phyloP scores from a whole-genome alignment of 768 basidiomycete species.

The Russula foetens region DNA sequence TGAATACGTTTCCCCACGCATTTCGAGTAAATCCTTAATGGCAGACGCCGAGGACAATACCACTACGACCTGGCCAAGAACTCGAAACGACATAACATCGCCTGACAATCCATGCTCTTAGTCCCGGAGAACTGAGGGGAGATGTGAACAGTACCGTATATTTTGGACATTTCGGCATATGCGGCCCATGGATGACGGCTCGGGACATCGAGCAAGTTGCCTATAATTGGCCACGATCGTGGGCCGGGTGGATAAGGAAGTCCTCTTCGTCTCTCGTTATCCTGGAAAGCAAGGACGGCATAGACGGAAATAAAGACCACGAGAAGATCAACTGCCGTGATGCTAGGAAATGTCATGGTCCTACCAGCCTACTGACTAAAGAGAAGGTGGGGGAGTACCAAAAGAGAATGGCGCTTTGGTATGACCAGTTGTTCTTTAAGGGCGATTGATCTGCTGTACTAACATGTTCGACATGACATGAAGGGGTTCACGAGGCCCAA shows the following conservation, averaged over 20 bases:
- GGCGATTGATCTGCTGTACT: too few relatives aligned
- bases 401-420: background rate
- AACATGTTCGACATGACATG: too few relatives aligned
- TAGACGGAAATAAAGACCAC: background rate
- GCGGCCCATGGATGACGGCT: background rate
- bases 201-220: background rate
- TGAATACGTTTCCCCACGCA: conserved; percentile 31
- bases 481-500: too few relatives aligned
- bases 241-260: conserved; percentile 8
- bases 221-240: background rate
- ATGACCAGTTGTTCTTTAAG: background rate
- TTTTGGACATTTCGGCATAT: background rate
- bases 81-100: conserved; percentile 20
- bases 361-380: background rate
- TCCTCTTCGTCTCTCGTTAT: background rate
- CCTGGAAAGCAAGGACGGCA: background rate
- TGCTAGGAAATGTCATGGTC: background rate
- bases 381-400: background rate
- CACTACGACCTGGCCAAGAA: conserved; percentile 41
- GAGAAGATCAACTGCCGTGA: background rate
- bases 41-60: conserved; percentile 40
- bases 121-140: too few relatives aligned
- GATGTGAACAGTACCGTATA: background rate
- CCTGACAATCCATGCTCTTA: background rate
- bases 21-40: conserved; percentile 44